phyloP scores from a whole-genome alignment of 176 grass and related monocot genomes.

The Triticum dicoccoides region DNA sequence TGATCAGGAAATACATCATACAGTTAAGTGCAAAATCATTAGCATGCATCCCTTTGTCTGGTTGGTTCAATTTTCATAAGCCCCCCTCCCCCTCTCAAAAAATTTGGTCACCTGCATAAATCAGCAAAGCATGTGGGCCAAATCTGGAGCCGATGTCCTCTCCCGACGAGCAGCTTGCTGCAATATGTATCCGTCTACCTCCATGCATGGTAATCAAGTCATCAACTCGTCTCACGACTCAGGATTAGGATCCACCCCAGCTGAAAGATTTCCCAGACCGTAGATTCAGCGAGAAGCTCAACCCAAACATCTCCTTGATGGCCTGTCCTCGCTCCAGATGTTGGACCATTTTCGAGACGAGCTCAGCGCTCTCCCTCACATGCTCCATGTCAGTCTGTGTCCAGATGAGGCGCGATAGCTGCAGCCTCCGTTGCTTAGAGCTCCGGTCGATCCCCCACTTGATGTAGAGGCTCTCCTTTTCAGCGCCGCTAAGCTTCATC shows the following conservation, averaged over 20 bases:
- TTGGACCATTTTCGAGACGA: conserved; percentile 66
- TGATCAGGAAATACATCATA: background rate
- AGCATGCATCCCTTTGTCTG: conserved; percentile 23
- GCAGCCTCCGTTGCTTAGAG: conserved; percentile 74
- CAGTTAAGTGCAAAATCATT: conserved; percentile 25
- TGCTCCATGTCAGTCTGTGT: conserved; percentile 68
- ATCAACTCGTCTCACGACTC: background rate
- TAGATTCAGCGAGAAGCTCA: conserved; percentile 63
- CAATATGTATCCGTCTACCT: background rate
- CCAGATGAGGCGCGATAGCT: conserved; percentile 68
- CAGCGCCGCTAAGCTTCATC: conserved; percentile 44
- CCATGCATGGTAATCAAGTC: background rate
- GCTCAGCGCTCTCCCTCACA: conserved; percentile 61
- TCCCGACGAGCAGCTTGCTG: conserved; percentile 6
- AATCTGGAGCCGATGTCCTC: background rate
- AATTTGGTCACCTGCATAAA: conserved; percentile 13
- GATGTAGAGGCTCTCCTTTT: conserved; percentile 69
- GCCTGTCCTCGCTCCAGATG: conserved; percentile 51
- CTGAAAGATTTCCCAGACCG: conserved; percentile 54
- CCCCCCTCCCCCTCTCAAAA: background rate
- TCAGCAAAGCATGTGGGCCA: background rate
- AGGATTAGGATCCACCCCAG: conserved; percentile 40
- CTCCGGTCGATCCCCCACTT: conserved; percentile 68
- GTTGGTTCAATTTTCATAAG: background rate
- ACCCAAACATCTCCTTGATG: conserved; percentile 86